phyloP scores from a whole-genome alignment of 1,284 basidiomycete genomes.

The Cronartium quercuum region DNA sequence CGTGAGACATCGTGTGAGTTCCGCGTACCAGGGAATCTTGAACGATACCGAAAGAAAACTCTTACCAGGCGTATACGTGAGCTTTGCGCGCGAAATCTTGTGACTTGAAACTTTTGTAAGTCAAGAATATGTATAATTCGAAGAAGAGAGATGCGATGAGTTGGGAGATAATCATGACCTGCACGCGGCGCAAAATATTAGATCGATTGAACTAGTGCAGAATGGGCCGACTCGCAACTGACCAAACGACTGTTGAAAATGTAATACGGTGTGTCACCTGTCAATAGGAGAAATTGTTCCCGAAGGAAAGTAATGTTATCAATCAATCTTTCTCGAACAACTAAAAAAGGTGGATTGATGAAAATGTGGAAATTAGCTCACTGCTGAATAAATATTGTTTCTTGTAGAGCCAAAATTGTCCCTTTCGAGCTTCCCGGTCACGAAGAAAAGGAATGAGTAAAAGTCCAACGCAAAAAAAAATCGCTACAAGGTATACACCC shows the following conservation, averaged over 20 bases:
- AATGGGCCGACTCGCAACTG: not conserved
- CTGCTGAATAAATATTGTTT: conserved; percentile 25
- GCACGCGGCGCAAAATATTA: not conserved
- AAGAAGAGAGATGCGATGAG: not conserved
- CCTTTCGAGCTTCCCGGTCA: conserved; percentile 21
- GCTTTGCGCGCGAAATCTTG: not conserved
- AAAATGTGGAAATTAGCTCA: not conserved
- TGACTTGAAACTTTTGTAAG: not conserved
- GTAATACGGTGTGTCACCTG: conserved; percentile 28
- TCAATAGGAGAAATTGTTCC: not conserved
- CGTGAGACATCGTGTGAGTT: no score
- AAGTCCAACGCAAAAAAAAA: not conserved
- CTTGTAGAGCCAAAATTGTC: conserved; percentile 22
- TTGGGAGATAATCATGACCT: not conserved
- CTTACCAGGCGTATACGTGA: not conserved
- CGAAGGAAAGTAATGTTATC: not conserved
- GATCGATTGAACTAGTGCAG: not conserved
- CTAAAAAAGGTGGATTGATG: not conserved
- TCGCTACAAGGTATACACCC: not conserved
- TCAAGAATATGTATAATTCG: not conserved
- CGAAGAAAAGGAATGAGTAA: not conserved
- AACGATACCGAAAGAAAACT: not conserved
- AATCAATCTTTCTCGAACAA: not conserved
- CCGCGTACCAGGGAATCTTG: no score
- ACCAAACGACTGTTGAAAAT: conserved; percentile 36